Percentiles rank a stretch among this genome's conserved stretches.
These are phyloP conservation scores for Trichoderma simmonsii DNA, from an alignment of 2,329 filamentous ascomycete species.

Conservation along the genomic window DNA sequence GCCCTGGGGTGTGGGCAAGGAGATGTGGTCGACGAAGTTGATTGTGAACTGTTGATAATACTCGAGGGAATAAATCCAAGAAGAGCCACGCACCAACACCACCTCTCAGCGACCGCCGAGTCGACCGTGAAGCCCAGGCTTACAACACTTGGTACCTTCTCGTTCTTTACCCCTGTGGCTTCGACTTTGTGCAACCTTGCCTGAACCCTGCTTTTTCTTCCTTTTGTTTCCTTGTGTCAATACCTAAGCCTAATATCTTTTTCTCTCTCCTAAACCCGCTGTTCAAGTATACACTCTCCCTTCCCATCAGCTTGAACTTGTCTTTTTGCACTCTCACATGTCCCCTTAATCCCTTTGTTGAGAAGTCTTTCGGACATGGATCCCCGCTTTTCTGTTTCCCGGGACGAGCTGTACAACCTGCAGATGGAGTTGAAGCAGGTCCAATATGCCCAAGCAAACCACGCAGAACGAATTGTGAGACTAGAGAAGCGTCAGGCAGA, in stretches of 20 bases:
- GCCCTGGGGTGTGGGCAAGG: constrained; percentile 36
- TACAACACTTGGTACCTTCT: neutral
- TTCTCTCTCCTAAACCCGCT: neutral
- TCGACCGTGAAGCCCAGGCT: neutral
- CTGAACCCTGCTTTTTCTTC: neutral
- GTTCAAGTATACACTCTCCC: neutral
- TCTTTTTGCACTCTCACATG: neutral
- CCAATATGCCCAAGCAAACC: constrained; percentile 59
- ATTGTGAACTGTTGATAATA: constrained; percentile 34
- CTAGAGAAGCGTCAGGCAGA: constrained; percentile 66
- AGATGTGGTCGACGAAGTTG: constrained; percentile 45
- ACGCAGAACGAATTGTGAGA: constrained; percentile 59
- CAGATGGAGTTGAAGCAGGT: constrained; percentile 70
- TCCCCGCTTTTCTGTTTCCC: constrained; percentile 56
- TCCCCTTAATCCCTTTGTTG: neutral
- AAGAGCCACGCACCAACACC: constrained; percentile 10
- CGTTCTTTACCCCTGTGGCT: neutral
- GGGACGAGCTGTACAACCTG: constrained; percentile 65
- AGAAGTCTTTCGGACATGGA: constrained; percentile 52
- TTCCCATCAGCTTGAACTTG: neutral
- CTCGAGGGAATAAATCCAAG: constrained; percentile 34
- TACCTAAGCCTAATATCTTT: neutral
- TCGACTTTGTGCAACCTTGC: neutral
- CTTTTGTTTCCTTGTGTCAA: neutral
- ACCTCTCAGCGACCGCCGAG: neutral